Base-by-base conservation (phyloP, 1,284 basidiomycete species). In the Malassezia arunalokei region DNA sequence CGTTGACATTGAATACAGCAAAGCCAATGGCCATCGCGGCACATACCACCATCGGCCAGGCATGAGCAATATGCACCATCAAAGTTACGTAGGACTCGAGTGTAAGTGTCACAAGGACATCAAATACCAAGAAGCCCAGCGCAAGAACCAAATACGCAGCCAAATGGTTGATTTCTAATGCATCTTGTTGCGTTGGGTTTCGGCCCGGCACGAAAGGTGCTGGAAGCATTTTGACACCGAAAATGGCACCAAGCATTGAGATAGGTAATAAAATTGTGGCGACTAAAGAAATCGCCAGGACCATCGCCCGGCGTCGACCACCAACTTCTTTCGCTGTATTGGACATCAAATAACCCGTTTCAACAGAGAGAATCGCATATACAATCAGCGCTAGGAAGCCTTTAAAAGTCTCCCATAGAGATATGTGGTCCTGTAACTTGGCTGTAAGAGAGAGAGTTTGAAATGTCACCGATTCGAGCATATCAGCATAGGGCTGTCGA, bases 1-100 rank as follows among this genome's bases (percentile, higher is more conserved):
- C 53, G 28, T 53, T 54, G 37, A 57, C 49, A 17, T 57, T 62
- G 30, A 71, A 72, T 3, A 63, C 69, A 6, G 66, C 65, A 29
- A 58, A 63, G 0, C 68, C 69, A 29, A 71, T 61, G 8, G 59
- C 50, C 27, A 64, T 56, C 5, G 49, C 48, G 8, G 62, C 62
- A 8, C 65, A 52, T 5, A 67, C 58, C 4, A 61, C 66, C 17
- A 69, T 57, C 2, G 66, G 66, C 69, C 69, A 72, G 9, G 64
- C 69, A 31, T 71, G 68, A 6, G 51, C 48, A 1, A 65, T 64
- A 12, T 65, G 54, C n/a, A 62, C 53, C 24, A 59, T 50, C 7
- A 63, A 47, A 2, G 60, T 59, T 8, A 63, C 66, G 41, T 72
- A 68, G 7, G 64, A 51, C 42, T 71, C 66, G 14, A 72, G 56